A percentile compares a stretch with the other conserved stretches of the same genome.
Evolutionary conservation across 495 filamentous ascomycete species (phyloP).

Genomic region (Gamarada debralockiae): DNA sequence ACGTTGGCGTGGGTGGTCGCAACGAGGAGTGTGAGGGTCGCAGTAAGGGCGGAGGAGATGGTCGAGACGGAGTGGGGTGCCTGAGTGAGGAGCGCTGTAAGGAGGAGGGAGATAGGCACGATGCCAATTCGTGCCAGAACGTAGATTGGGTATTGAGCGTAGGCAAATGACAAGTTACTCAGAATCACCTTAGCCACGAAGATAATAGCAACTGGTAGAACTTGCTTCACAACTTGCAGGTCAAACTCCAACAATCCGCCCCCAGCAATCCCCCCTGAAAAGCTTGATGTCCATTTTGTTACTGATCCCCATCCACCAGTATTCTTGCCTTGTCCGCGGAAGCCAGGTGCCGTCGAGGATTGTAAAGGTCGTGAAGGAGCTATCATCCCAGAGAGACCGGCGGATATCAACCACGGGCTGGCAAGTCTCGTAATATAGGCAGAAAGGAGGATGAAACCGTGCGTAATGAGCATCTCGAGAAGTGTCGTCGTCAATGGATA

Average conservation of each 20-base stretch:
- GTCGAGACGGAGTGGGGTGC: conserved; percentile 38
- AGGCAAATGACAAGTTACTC: conserved; percentile 48
- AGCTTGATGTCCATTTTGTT: conserved; percentile 13
- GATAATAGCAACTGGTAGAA: conserved; percentile 40
- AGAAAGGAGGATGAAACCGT: conserved; percentile 18
- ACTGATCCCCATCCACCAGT: conserved; percentile 6
- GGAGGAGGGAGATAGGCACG: conserved; percentile 38
- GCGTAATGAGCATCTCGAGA: conserved; percentile 43
- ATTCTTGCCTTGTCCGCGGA: conserved; percentile 11
- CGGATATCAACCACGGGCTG: conserved; percentile 15
- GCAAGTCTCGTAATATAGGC: conserved; percentile 24
- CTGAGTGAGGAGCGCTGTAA: conserved; percentile 38
- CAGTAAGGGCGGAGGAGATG: conserved; percentile 44
- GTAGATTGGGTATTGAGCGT: conserved; percentile 45
- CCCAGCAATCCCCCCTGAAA: conserved; percentile 47
- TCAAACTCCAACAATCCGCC: conserved; percentile 49
- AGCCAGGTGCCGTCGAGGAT: conserved; percentile 10
- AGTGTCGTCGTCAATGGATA: conserved; percentile 47
- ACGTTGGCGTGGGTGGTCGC: conserved; percentile 34
- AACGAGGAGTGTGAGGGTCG: conserved; percentile 43
- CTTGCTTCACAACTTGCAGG: conserved; percentile 31
- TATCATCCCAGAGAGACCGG: conserved; percentile 20
- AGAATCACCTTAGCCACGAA: conserved; percentile 44
- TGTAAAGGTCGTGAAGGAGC: conserved; percentile 30
- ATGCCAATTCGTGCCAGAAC: conserved; percentile 42